Conservation (phyloP, 1,284 basidiomycete genomes). For the Microbotryum lychnidis-dioicae region DNA sequence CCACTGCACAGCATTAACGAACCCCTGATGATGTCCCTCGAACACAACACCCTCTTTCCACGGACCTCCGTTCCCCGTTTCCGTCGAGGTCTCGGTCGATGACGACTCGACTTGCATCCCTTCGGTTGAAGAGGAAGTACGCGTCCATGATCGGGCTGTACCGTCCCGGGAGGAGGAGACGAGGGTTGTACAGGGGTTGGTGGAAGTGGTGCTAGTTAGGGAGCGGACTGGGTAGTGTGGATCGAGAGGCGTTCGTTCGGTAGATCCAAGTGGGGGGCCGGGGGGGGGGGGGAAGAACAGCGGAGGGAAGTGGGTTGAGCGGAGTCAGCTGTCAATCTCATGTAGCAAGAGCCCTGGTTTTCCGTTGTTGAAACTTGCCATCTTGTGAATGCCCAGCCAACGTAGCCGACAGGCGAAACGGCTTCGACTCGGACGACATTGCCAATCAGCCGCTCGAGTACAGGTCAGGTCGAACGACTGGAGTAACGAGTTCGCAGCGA, state of each 20-base stretch:
- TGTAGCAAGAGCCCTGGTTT: no score
- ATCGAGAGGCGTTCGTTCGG: background rate
- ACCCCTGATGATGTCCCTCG: conserved; percentile 52
- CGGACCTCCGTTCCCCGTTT: conserved; percentile 1
- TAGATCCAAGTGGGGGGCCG: background rate
- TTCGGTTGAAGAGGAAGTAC: conserved; percentile 47
- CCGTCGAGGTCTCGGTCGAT: background rate
- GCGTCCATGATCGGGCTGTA: conserved; percentile 75
- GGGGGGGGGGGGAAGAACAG: no score
- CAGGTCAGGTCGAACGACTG: no score
- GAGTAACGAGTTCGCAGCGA: no score
- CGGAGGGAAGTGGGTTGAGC: background rate
- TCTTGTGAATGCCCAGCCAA: conserved; percentile 47
- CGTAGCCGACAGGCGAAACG: conserved; percentile 74
- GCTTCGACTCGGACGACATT: conserved; percentile 25
- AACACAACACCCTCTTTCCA: conserved; percentile 23
- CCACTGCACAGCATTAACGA: conserved; percentile 72
- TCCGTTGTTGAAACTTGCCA: conserved; percentile 10
- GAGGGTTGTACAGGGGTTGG: conserved; percentile 61
- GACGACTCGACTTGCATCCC: conserved; percentile 49
- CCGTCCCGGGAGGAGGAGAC: conserved; percentile 84
- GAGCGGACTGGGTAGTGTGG: conserved; percentile 51
- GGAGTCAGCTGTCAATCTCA: background rate
- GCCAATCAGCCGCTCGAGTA: no score
- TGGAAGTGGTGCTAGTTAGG: conserved; percentile 43